Evolutionary conservation across 2,329 filamentous ascomycete genomes (phyloP).

Genomic region (Elsinoe necatrix): DNA sequence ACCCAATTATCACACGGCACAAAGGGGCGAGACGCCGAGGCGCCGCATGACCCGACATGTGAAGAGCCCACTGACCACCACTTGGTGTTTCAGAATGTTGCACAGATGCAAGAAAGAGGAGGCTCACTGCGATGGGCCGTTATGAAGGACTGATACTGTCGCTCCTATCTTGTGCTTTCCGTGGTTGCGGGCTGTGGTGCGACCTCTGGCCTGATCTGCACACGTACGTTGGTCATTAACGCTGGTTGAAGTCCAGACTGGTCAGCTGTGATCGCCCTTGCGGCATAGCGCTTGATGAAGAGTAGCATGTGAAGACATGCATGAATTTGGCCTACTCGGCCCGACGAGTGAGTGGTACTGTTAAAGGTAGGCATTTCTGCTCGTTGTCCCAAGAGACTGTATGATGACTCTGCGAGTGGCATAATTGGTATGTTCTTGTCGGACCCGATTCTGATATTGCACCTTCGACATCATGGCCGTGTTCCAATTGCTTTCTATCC

Average conservation of each 20-base stretch:
- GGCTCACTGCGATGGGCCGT: not conserved
- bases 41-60: not conserved
- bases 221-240: not conserved
- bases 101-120: not conserved
- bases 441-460: not conserved
- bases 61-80: not conserved
- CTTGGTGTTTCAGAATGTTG: constrained; percentile 1
- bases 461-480: not conserved
- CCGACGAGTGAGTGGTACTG: not conserved
- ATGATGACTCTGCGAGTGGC: not conserved
- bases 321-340: not conserved
- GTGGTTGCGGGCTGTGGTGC: not conserved
- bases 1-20: not conserved
- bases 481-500: not conserved
- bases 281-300: not conserved
- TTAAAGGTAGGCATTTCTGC: not conserved
- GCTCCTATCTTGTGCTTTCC: not conserved
- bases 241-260: not conserved
- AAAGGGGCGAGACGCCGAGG: not conserved
- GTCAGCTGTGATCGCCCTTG: not conserved
- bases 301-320: not conserved
- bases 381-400: not conserved
- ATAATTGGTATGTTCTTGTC: not conserved
- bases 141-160: not conserved
- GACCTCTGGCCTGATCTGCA: not conserved